These are phyloP conservation scores for Paramecium primaurelia DNA, from an alignment of 73 alveolate species.

Conservation along the genomic window DNA sequence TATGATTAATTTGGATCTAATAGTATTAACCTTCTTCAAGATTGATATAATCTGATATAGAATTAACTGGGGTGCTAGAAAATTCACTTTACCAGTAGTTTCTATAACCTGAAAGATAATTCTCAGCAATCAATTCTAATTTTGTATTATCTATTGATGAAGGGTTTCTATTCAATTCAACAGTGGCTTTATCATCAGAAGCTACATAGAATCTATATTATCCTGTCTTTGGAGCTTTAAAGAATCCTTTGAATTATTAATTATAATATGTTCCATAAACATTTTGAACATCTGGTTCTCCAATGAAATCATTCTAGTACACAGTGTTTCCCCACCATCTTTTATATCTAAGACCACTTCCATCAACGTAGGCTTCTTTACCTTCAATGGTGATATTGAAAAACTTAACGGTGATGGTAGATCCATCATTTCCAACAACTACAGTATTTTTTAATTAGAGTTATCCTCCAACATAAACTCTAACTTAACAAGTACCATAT, in stretches of 20 bases:
- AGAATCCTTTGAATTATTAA: neutral
- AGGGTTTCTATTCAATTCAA: neutral
- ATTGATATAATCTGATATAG: neutral
- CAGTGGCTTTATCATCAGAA: neutral
- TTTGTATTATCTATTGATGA: neutral
- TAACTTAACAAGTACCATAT: neutral
- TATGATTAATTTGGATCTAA: neutral
- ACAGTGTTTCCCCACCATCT: neutral
- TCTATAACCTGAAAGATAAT: neutral
- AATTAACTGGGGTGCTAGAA: neutral
- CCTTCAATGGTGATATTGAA: neutral
- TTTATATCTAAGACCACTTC: constrained; percentile 9
- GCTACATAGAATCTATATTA: constrained; percentile 15
- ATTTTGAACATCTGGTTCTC: constrained; percentile 7
- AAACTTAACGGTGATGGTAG: neutral
- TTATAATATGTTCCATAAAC: neutral
- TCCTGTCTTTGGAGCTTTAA: constrained; percentile 32
- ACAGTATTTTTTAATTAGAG: neutral
- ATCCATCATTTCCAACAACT: neutral
- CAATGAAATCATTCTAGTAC: neutral
- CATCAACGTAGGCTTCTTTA: neutral
- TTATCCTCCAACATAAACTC: neutral
- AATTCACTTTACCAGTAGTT: neutral
- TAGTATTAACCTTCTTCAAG: neutral
- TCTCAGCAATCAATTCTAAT: neutral